phyloP scores from a whole-genome alignment of 169 alveolate genomes.

The Condylostoma magnum region DNA sequence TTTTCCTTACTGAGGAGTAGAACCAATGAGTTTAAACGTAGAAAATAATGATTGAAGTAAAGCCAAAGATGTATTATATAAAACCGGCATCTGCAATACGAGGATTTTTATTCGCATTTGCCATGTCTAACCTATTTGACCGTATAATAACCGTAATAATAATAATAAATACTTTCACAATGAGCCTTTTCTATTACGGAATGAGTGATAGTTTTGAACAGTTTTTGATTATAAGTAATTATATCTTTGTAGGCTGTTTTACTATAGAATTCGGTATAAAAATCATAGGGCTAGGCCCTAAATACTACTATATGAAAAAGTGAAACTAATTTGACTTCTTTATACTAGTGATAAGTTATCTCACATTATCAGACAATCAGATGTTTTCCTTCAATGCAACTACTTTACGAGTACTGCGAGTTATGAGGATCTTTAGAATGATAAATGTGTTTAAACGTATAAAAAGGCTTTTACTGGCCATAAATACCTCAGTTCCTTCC shows the following conservation, averaged over 20 bases:
- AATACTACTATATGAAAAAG: slow-evolving; percentile 59
- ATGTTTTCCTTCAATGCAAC: slow-evolving; percentile 35
- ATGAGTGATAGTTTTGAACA: slow-evolving; percentile 35
- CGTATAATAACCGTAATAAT: slow-evolving; percentile 57
- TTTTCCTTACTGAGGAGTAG: slow-evolving; percentile 64
- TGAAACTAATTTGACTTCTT: slow-evolving; percentile 82
- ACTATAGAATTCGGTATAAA: not conserved
- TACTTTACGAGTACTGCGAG: slow-evolving; percentile 77
- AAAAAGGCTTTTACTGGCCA: slow-evolving; percentile 68
- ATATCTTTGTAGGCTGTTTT: slow-evolving; percentile 41
- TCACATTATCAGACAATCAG: slow-evolving; percentile 27
- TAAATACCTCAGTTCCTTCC: slow-evolving; percentile 69
- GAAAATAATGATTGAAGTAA: slow-evolving; percentile 51
- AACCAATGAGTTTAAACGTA: slow-evolving; percentile 71
- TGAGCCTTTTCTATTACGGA: slow-evolving; percentile 62
- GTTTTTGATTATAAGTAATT: slow-evolving; percentile 41
- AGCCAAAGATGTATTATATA: slow-evolving; percentile 51
- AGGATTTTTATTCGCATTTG: slow-evolving; percentile 25
- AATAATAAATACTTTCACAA: slow-evolving; percentile 57
- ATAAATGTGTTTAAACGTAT: slow-evolving; percentile 72
- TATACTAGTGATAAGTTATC: slow-evolving; percentile 58
- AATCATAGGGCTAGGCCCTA: slow-evolving; percentile 39
- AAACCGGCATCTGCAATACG: slow-evolving; percentile 53
- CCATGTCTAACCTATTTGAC: slow-evolving; percentile 50
- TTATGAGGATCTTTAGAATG: slow-evolving; percentile 78